Percentiles rank a stretch among this genome's conserved stretches.
phyloP scores from a whole-genome alignment of 129 eudicot genomes.

The Solidago caesia region DNA sequence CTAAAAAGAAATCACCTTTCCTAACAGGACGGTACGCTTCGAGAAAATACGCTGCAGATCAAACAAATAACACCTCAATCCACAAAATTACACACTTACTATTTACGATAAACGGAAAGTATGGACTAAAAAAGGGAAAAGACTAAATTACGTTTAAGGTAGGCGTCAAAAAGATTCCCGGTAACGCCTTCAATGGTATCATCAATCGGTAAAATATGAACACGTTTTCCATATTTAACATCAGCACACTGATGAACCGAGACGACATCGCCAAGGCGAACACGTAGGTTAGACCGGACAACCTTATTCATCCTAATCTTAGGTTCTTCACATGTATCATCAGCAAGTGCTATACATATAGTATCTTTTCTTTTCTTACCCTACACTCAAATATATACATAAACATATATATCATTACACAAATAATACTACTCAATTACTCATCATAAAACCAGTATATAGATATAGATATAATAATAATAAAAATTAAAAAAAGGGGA shows the following conservation, averaged over 20 bases:
- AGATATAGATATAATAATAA: not conserved
- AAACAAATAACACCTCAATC: not conserved
- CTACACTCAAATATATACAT: constrained; percentile 29
- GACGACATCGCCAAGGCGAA: constrained; percentile 83
- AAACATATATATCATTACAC: not conserved
- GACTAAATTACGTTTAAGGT: constrained; percentile 66
- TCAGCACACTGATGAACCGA: constrained; percentile 75
- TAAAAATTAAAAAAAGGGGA: not conserved
- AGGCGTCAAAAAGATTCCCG: constrained; percentile 84
- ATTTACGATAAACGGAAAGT: too few species aligned
- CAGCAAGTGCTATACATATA: constrained; percentile 88
- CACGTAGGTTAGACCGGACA: constrained; percentile 75
- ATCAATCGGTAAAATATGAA: constrained; percentile 87
- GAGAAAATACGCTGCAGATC: constrained; percentile 52
- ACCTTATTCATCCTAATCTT: constrained; percentile 90
- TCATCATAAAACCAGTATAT: not conserved
- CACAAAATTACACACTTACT: not conserved
- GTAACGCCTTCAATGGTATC: constrained; percentile 90
- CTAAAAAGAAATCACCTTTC: constrained; percentile 65
- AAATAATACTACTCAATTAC: not conserved
- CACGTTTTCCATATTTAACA: constrained; percentile 94
- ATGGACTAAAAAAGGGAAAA: too few species aligned
- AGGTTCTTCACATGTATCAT: constrained; percentile 88
- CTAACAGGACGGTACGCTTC: constrained; percentile 75
- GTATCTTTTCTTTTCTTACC: constrained; percentile 92